phyloP scores from a whole-genome alignment of 371 early-diverging fungal species.

The Coemansia sp. region DNA sequence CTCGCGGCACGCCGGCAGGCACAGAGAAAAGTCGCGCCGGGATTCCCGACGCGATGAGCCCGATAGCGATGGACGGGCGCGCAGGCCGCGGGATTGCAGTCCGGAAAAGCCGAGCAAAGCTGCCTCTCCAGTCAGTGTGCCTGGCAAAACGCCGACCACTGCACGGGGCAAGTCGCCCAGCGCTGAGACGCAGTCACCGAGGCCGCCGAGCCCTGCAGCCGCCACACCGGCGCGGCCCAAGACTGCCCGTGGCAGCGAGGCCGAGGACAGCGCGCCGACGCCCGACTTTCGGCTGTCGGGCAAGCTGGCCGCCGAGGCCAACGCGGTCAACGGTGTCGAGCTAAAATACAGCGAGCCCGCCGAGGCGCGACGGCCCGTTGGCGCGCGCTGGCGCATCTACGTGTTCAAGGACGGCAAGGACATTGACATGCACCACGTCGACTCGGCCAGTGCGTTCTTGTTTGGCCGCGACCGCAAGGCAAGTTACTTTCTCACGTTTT shows the following conservation, averaged over 20 bases:
- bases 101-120: background rate
- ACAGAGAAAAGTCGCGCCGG: conserved; percentile 6
- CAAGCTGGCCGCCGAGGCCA: conserved; percentile 80
- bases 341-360: conserved; percentile 89
- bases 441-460: conserved; percentile 84
- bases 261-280: conserved; percentile 8
- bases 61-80: background rate
- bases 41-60: conserved; percentile 5
- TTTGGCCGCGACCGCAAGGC: conserved; percentile 88
- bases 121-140: background rate
- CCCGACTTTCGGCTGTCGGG: conserved; percentile 87
- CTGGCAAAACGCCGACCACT: background rate
- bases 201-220: background rate
- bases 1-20: conserved; percentile 1
- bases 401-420: conserved; percentile 90
- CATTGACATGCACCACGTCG: conserved; percentile 81
- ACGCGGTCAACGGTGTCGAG: conserved; percentile 78
- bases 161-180: background rate
- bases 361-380: conserved; percentile 78
- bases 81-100: background rate
- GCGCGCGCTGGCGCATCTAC: conserved; percentile 76
- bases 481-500: conserved; percentile 28
- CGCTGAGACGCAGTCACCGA: background rate
- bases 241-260: conserved; percentile 1
- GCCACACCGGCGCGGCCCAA: conserved; percentile 6